phyloP scores from a whole-genome alignment of 495 filamentous ascomycete genomes.

The Haplographium delicatum region DNA sequence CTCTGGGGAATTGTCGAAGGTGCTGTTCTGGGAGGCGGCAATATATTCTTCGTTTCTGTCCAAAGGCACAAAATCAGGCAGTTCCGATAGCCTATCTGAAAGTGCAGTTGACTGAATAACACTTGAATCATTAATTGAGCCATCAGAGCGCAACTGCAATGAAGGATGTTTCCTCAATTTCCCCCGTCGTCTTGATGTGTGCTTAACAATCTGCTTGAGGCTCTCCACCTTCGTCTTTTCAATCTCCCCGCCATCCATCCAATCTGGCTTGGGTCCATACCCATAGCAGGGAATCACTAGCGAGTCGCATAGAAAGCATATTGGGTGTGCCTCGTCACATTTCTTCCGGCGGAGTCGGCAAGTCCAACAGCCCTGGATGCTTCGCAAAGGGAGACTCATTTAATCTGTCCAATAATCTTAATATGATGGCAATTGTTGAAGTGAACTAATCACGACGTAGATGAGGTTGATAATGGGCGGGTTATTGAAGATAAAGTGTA shows the following conservation, averaged over 20 bases:
- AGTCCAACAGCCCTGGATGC: constrained; percentile 22
- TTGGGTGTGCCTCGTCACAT: constrained; percentile 31
- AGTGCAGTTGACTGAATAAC: not conserved
- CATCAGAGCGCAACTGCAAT: not conserved
- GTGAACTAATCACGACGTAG: too few species aligned
- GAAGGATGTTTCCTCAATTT: too few species aligned
- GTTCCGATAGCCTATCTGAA: too few species aligned
- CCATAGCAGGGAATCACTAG: constrained; percentile 30
- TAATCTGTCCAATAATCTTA: too few species aligned
- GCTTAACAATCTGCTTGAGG: constrained; percentile 7
- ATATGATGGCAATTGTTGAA: too few species aligned
- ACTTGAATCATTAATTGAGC: not conserved
- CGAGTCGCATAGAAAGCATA: constrained; percentile 26
- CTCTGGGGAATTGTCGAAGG: too few species aligned
- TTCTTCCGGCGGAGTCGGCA: constrained; percentile 36
- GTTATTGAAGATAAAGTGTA: too few species aligned
- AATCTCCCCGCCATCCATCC: constrained; percentile 29
- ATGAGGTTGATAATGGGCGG: too few species aligned
- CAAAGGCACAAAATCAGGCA: too few species aligned
- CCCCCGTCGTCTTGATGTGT: not conserved
- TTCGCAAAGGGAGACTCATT: too few species aligned
- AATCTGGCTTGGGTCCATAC: constrained; percentile 29
- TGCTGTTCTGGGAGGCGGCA: too few species aligned
- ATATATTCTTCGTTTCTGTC: too few species aligned
- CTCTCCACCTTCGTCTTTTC: constrained; percentile 20